Evolutionary conservation across 169 alveolate species (phyloP).

Genomic region (Perkinsus olseni): DNA sequence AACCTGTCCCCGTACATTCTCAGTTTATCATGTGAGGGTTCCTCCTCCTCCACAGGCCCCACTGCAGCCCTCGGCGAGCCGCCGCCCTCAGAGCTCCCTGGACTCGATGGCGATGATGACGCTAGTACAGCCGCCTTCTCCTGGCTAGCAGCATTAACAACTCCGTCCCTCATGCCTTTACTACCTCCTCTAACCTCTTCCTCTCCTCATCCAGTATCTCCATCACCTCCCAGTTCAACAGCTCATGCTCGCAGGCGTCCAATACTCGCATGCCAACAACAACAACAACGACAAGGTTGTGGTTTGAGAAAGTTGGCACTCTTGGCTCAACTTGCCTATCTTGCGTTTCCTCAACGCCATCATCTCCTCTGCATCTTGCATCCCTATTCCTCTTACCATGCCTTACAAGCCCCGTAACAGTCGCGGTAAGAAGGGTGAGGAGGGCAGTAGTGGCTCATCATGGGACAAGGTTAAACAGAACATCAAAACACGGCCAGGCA

Average conservation of each 20-base stretch:
- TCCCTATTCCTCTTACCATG: neutral
- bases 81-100: neutral
- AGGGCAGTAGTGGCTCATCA: neutral
- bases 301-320: neutral
- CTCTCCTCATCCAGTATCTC: neutral
- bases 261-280: neutral
- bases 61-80: neutral
- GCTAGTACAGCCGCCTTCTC: neutral
- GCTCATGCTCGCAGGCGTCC: neutral
- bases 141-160: neutral
- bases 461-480: neutral
- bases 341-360: neutral
- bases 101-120: neutral
- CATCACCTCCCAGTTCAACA: neutral
- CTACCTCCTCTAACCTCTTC: neutral
- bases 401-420: neutral
- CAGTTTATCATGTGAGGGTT: neutral
- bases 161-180: neutral
- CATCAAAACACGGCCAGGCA: neutral
- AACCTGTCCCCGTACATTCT: neutral
- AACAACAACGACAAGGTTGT: neutral
- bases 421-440: neutral
- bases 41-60: neutral
- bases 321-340: neutral
- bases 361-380: neutral